phyloP scores from a whole-genome alignment of 345 rosid species.

The Eucalyptus lansdowneana region DNA sequence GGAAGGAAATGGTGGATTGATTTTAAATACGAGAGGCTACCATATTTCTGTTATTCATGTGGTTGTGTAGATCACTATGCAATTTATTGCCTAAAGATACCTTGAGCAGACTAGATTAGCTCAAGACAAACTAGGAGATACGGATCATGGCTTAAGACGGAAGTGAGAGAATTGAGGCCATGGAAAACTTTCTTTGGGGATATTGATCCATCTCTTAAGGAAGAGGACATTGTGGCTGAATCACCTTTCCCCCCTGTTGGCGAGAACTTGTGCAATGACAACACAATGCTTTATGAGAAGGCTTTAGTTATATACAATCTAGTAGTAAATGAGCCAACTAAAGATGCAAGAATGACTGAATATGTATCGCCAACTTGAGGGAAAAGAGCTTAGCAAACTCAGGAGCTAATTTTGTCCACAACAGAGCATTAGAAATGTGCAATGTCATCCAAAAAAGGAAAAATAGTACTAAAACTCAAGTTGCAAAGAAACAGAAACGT shows the following conservation, averaged over 20 bases:
- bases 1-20: neutral
- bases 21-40: neutral
- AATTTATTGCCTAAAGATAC: neutral
- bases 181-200: neutral
- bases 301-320: neutral
- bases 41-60: too few relatives aligned
- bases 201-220: neutral
- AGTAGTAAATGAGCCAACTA: neutral
- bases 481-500: fast-evolving
- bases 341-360: neutral
- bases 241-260: neutral
- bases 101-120: neutral
- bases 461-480: neutral
- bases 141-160: neutral
- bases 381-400: too few relatives aligned
- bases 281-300: neutral
- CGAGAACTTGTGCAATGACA: neutral
- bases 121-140: neutral
- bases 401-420: too few relatives aligned
- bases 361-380: neutral
- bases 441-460: neutral
- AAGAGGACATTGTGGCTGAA: neutral
- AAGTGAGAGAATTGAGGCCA: neutral
- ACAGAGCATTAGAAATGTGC: neutral
- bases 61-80: neutral